phyloP scores from a whole-genome alignment of 306 rosid species.

The Comarum palustre region DNA sequence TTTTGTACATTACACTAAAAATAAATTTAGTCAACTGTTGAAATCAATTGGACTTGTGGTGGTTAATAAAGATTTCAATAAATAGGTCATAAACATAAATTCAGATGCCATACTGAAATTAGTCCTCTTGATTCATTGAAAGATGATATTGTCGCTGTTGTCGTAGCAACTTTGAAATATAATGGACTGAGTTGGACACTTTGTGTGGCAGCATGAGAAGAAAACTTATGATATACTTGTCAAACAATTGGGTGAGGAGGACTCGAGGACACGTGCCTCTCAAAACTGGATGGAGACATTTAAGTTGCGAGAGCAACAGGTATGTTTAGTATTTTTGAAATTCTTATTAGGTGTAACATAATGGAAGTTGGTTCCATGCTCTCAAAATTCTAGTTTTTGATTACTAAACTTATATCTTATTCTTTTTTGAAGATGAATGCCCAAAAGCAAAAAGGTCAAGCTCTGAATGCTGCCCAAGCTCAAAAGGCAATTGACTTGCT shows the following conservation, averaged over 20 bases:
- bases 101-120: not conserved
- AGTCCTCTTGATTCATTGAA: not conserved
- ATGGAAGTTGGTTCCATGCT: not conserved
- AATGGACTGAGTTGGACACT: not conserved
- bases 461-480: constrained; percentile 74
- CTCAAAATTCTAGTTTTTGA: not conserved
- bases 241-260: constrained; percentile 96
- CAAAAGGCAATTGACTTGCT: constrained; percentile 85
- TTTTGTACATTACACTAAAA: not conserved
- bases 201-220: constrained; percentile 77
- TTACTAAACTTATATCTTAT: not conserved
- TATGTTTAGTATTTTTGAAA: constrained; percentile 17
- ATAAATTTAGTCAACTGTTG: not conserved
- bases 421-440: constrained; percentile 62
- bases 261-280: constrained; percentile 89
- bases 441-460: constrained; percentile 95
- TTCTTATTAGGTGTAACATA: not conserved
- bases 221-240: constrained; percentile 90
- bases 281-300: constrained; percentile 96
- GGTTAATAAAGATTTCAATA: not conserved
- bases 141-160: not conserved
- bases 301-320: constrained; percentile 94
- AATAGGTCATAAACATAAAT: no score
- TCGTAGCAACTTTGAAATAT: not conserved
- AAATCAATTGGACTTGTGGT: not conserved